Evolutionary conservation across 1,284 basidiomycete genomes (phyloP).

Genomic region (Boletus sp.): DNA sequence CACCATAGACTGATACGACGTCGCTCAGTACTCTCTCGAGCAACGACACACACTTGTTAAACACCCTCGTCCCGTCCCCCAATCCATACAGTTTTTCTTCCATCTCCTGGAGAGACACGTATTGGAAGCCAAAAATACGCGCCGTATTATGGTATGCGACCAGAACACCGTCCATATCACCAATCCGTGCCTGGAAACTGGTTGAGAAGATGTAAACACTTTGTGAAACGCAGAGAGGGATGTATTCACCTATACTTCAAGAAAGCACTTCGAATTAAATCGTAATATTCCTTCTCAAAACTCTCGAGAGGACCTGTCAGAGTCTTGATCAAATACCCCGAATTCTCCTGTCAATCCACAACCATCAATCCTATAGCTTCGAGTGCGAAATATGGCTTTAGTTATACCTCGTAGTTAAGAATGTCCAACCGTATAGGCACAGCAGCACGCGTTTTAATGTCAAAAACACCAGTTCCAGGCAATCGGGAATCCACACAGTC

Average conservation of each 20-base stretch:
- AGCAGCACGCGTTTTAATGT: constrained; percentile 94
- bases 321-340: constrained; percentile 73
- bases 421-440: constrained; percentile 86
- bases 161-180: constrained; percentile 97
- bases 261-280: constrained; percentile 92
- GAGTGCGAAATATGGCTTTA: not conserved
- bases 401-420: constrained; percentile 76
- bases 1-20: constrained; percentile 66
- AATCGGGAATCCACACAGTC: constrained; percentile 85
- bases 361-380: not conserved
- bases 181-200: constrained; percentile 95
- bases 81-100: constrained; percentile 73
- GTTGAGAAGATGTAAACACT: not conserved
- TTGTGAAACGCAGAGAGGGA: too few species aligned
- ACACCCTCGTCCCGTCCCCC: constrained; percentile 73
- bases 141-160: constrained; percentile 95
- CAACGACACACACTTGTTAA: constrained; percentile 74
- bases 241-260: constrained; percentile 83
- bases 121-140: constrained; percentile 93
- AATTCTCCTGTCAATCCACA: constrained; percentile 59
- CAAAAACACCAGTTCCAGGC: constrained; percentile 91
- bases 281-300: constrained; percentile 91
- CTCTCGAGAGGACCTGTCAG: constrained; percentile 69
- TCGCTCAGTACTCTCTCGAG: constrained; percentile 75
- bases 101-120: constrained; percentile 88